Evolutionary conservation across 1,139 yeast genomes (phyloP).

Genomic region (Taphrina communis): DNA sequence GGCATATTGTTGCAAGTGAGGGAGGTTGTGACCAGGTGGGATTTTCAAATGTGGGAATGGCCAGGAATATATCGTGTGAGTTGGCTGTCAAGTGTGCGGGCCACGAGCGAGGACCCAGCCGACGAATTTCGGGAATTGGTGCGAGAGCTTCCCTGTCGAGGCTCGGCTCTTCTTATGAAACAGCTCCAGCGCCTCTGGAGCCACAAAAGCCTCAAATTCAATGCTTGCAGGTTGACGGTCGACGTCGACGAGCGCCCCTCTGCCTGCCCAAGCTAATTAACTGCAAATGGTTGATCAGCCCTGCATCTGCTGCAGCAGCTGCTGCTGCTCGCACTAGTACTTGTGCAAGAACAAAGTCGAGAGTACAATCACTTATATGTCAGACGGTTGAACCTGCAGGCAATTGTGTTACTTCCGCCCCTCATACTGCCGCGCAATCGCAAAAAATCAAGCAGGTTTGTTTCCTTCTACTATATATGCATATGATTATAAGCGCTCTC

Average conservation of each 20-base stretch:
- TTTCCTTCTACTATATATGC: too few relatives aligned
- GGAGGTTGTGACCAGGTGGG: slow-evolving; percentile 1
- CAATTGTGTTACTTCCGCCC: too few relatives aligned
- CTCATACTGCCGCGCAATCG: too few relatives aligned
- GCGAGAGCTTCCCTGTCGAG: slow-evolving; percentile 18
- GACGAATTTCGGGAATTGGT: slow-evolving; percentile 12
- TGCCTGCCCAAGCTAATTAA: too few relatives aligned
- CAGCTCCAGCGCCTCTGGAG: slow-evolving; percentile 6
- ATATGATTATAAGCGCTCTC: too few relatives aligned
- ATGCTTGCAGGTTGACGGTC: not conserved
- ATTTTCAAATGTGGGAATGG: slow-evolving; percentile 17
- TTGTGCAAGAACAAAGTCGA: too few relatives aligned
- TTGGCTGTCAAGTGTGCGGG: slow-evolving; percentile 4
- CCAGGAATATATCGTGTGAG: slow-evolving; percentile 25
- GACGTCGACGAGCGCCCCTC: not conserved
- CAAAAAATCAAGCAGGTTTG: too few relatives aligned
- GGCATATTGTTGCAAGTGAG: slow-evolving; percentile 15
- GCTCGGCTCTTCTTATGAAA: slow-evolving; percentile 21
- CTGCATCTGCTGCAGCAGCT: too few relatives aligned
- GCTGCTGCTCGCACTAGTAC: too few relatives aligned
- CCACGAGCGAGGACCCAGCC: slow-evolving; percentile 13
- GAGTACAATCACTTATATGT: too few relatives aligned
- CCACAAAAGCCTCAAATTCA: slow-evolving; percentile 9
- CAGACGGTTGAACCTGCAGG: too few relatives aligned
- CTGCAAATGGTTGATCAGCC: too few relatives aligned